Conservation (phyloP, 208 protist species). For the Wallacemonas rigidus region DNA sequence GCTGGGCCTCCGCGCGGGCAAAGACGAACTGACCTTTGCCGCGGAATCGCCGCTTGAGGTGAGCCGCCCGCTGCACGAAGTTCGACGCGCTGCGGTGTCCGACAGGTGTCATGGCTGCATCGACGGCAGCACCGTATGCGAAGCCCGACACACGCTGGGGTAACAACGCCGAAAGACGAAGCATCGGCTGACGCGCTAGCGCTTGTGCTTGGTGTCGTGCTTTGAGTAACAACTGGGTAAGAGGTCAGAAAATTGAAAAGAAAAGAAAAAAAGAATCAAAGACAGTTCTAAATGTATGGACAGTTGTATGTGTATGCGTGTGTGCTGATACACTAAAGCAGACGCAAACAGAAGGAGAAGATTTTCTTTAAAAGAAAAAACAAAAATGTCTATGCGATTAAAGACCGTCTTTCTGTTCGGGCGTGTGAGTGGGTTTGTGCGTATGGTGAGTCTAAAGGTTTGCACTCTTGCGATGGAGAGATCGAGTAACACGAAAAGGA, state of each 20-base stretch:
- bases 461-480: too few relatives aligned
- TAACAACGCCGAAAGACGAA: constrained; percentile 10
- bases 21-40: constrained; percentile 65
- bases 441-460: too few relatives aligned
- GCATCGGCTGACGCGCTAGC: not conserved
- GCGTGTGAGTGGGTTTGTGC: too few relatives aligned
- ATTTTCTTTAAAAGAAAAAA: too few relatives aligned
- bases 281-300: constrained; percentile 10
- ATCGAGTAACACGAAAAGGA: too few relatives aligned
- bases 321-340: not conserved
- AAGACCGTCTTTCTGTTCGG: too few relatives aligned
- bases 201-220: not conserved
- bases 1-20: constrained; percentile 67
- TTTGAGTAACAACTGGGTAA: not conserved
- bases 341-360: too few relatives aligned
- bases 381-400: too few relatives aligned
- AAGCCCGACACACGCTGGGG: not conserved
- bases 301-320: constrained; percentile 4
- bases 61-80: constrained; percentile 50
- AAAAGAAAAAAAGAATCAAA: constrained; percentile 24
- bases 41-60: constrained; percentile 65
- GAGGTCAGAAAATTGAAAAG: not conserved
- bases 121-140: not conserved
- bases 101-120: not conserved
- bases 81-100: constrained; percentile 19